phyloP scores from a whole-genome alignment of 75 land plant genomes.

The Adiantum capillusveneris region DNA sequence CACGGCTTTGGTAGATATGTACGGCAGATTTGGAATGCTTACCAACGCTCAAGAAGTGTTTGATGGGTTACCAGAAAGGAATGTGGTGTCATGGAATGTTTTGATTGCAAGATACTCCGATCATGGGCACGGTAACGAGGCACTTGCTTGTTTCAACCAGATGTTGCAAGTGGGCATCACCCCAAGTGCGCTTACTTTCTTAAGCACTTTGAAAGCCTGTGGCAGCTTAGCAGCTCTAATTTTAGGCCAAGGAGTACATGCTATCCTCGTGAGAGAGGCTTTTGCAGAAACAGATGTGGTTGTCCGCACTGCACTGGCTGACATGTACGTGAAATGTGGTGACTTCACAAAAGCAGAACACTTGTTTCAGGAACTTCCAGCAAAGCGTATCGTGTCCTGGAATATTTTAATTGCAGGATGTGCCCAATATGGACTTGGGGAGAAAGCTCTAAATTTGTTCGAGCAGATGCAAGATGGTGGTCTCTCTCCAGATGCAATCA shows the following conservation, averaged over 20 bases:
- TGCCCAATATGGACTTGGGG: too few relatives aligned
- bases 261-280: slow-evolving; percentile 35
- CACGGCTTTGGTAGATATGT: background rate
- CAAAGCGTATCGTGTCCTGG: background rate
- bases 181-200: slow-evolving; percentile 33
- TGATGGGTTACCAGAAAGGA: background rate
- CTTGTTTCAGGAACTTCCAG: slow-evolving; percentile 24
- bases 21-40: background rate
- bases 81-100: slow-evolving; percentile 42
- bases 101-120: slow-evolving; percentile 45
- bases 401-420: background rate
- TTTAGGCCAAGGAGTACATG: slow-evolving; percentile 53
- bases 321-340: slow-evolving; percentile 56
- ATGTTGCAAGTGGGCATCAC: slow-evolving; percentile 30
- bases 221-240: slow-evolving; percentile 25
- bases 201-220: slow-evolving; percentile 34
- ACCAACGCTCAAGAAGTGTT: background rate
- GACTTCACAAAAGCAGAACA: slow-evolving; percentile 28
- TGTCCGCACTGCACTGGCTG: slow-evolving; percentile 55
- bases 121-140: slow-evolving; percentile 18
- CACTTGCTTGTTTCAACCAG: slow-evolving; percentile 30
- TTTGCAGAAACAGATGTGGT: slow-evolving; percentile 25
- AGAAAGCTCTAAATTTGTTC: too few relatives aligned
- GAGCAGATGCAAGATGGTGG: too few relatives aligned
- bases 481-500: too few relatives aligned